phyloP scores from a whole-genome alignment of 2,329 filamentous ascomycete species.

The Clarireedia monteithiana region DNA sequence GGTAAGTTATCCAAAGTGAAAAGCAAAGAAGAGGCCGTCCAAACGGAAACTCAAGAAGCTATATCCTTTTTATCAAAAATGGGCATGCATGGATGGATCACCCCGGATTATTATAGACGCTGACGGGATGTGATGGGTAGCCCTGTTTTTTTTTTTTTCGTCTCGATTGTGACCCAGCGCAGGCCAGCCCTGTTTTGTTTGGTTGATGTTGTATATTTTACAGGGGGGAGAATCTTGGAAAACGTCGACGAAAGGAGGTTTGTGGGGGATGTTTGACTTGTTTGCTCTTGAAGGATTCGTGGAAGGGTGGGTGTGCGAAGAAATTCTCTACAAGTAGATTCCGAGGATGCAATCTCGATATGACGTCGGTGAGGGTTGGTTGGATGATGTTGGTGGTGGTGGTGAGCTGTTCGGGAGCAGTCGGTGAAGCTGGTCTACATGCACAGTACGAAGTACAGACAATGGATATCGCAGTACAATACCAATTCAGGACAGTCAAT shows the following conservation, averaged over 20 bases:
- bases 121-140: background rate
- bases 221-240: background rate
- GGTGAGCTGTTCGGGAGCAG: too few species aligned
- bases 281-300: background rate
- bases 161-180: background rate
- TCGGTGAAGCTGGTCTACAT: background rate
- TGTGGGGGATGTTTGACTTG: background rate
- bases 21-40: background rate
- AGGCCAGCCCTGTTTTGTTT: background rate
- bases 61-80: background rate
- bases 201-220: background rate
- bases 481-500: too few species aligned
- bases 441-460: background rate
- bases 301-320: too few species aligned
- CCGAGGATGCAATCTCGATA: background rate
- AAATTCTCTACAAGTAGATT: too few species aligned
- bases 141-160: background rate
- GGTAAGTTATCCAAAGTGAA: background rate
- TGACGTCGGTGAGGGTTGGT: conserved; percentile 1
- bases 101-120: background rate
- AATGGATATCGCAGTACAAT: background rate
- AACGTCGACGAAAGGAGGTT: background rate
- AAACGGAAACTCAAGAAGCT: background rate
- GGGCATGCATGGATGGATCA: background rate
- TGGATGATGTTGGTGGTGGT: too few species aligned